Evolutionary conservation across 1,139 yeast genomes (phyloP), one percentile per base, ranked within the genome.

Genomic region (Taiozyma sp.): DNA sequence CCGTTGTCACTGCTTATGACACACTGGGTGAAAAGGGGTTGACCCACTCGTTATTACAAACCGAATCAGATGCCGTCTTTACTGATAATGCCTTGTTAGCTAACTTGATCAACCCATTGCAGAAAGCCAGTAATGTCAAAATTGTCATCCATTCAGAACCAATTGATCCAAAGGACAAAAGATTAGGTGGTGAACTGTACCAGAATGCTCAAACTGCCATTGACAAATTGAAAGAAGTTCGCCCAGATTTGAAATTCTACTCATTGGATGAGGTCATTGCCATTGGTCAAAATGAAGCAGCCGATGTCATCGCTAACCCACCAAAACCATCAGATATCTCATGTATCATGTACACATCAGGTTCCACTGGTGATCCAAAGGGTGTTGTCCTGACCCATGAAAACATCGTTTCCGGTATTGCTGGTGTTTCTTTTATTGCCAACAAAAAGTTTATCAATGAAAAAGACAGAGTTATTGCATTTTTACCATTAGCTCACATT

Each of bases 281-380:
- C 51, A 70, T 83, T 49, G 99, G 99, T 59, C 38, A 45, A 14
- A 67, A 74, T 58, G 71, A 71, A 40, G 69, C 78, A 53, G 65
- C 66, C 16, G 74, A 73, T 41, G 60, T 56, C 49, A 68, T 66
- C 16, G 69, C 78, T 16, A 65, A 67, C 56, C 78, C 78, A 16
- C 90, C 96, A 51, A 76, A 74, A 56, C 81, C 95, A 12, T 81
- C 81, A n/a, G 96, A 90, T 64, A 66, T 85, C 51, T 82, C 93
- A 43, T 89, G 97, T 75, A 90, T 93, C 67, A 93, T 95, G 98
- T 93, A 93, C 77, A 93, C 99, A 28, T 92, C 98, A 0, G 99
- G 99, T 49, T 91, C 98, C 19, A 92, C 99, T 19, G 99, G 99
- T 63, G 84, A 84, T 57, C 99, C 99, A 64, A 93, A 93, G 76